Percentiles rank a stretch among this genome's conserved stretches.
phyloP scores from a whole-genome alignment of 768 basidiomycete species.

The Coprinellus micaceus region DNA sequence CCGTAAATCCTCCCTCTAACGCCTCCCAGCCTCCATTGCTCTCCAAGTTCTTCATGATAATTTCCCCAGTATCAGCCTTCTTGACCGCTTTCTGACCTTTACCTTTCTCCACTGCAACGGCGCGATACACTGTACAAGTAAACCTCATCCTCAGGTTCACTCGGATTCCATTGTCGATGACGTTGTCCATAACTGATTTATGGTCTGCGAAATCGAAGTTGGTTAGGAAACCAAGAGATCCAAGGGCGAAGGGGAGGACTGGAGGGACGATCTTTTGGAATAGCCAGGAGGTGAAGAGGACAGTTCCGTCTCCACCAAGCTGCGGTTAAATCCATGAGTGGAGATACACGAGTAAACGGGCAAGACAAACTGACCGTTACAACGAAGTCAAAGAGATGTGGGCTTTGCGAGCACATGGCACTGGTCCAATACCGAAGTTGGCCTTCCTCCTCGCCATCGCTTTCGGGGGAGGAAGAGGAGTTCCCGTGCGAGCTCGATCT shows the following conservation, averaged over 20 bases:
- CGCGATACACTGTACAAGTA: slow-evolving; percentile 96
- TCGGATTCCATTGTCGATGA: slow-evolving; percentile 88
- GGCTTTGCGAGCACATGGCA: slow-evolving; percentile 87
- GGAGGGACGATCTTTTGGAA: slow-evolving; percentile 99
- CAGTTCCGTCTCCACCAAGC: slow-evolving; percentile 98
- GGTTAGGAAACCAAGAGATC: slow-evolving; percentile 95
- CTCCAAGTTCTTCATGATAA: slow-evolving; percentile 91
- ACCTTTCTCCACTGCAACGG: slow-evolving; percentile 70
- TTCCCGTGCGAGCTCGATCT: slow-evolving; percentile 64
- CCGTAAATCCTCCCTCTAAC: slow-evolving; percentile 74
- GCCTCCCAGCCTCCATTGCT: slow-evolving; percentile 94
- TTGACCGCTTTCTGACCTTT: slow-evolving; percentile 80
- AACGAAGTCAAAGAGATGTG: slow-evolving; percentile 96
- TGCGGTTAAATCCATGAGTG: slow-evolving; percentile 28
- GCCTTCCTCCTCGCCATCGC: slow-evolving; percentile 65
- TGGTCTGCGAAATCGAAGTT: slow-evolving; percentile 93
- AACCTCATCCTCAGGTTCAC: slow-evolving; percentile 99
- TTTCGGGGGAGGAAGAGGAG: slow-evolving; percentile 51
- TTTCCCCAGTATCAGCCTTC: slow-evolving; percentile 91
- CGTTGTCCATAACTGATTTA: slow-evolving; percentile 79
- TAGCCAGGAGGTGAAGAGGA: slow-evolving; percentile 97
- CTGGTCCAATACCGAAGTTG: slow-evolving; percentile 97
- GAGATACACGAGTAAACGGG: not conserved
- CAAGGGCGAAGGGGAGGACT: slow-evolving; percentile 93
- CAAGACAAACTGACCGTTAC: slow-evolving; percentile 67